Evolutionary conservation across 2,329 filamentous ascomycete species (phyloP).

Genomic region (Aspergillus sp.): DNA sequence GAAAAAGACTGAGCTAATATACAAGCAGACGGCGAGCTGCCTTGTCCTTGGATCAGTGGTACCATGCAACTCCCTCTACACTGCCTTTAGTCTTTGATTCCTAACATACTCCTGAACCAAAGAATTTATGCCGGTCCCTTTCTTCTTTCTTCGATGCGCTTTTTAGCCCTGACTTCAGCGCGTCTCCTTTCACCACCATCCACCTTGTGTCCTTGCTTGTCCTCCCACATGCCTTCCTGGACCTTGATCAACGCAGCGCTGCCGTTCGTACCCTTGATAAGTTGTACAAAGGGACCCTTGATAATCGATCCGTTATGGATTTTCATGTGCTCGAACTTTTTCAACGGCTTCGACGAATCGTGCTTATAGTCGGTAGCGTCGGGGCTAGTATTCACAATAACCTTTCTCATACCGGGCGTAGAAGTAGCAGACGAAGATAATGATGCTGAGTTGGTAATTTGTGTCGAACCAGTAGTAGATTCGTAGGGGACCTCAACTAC

Average conservation of each 20-base stretch:
- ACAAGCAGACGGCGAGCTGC: background rate
- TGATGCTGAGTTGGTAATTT: slow-evolving; percentile 14
- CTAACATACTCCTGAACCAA: background rate
- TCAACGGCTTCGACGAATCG: slow-evolving; percentile 39
- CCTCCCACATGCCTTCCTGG: slow-evolving; percentile 89
- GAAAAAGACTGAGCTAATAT: background rate
- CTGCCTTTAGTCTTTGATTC: background rate
- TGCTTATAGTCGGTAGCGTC: slow-evolving; percentile 50
- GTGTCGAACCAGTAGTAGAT: slow-evolving; percentile 18
- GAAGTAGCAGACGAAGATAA: slow-evolving; percentile 45
- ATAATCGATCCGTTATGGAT: slow-evolving; percentile 64
- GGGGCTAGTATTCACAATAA: slow-evolving; percentile 55
- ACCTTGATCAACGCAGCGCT: slow-evolving; percentile 60
- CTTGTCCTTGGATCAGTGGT: slow-evolving; percentile 5
- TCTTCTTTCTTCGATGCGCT: slow-evolving; percentile 69
- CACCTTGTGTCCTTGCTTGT: slow-evolving; percentile 78
- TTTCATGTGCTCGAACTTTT: slow-evolving; percentile 57
- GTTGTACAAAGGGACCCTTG: slow-evolving; percentile 65
- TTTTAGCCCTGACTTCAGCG: slow-evolving; percentile 81
- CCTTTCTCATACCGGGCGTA: slow-evolving; percentile 49
- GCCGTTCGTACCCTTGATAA: slow-evolving; percentile 55
- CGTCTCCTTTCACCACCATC: slow-evolving; percentile 91
- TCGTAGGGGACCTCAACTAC: slow-evolving; percentile 50
- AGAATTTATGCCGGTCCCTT: slow-evolving; percentile 38
- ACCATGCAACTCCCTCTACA: background rate